Base-by-base conservation (phyloP, 2,329 filamentous ascomycete species). In the Ophiostoma perfectum region DNA sequence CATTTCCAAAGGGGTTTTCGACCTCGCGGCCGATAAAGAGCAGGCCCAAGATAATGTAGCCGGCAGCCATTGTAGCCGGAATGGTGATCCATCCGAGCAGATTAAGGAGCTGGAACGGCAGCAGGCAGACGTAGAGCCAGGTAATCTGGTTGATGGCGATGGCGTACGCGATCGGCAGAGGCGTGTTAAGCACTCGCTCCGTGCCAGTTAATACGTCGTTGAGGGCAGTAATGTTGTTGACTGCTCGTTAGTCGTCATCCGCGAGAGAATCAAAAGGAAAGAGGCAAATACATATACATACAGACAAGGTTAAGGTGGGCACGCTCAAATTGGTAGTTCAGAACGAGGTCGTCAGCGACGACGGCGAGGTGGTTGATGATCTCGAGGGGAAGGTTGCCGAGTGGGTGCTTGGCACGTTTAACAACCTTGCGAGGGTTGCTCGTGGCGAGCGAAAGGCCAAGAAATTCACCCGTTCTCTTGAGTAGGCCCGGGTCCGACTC, bases 121-220 rank as follows among this genome's bases (percentile, higher is more conserved):
- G 81, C 62, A 89, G 80, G 71, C 90, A 79, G 66, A 91, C 86
- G 77, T 92, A 92, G 60, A 90, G 83, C 86, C 88, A 90, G 14
- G 89, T 89, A 74, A 92, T 92, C 76, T 92, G 90, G 12, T 86
- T 84, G 74, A 91, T 91, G 72, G 89, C 85, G 73, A 92, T 92
- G 72, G 84, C 86, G 80, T 92, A 92, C 49, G 89, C 89, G 66
- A 89, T 81, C 0, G 90, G 90, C 0, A 92, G 81, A 88, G 70
- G 90, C 0, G 89, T 92, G 74, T 87, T 88, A 52, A 91, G 84
- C 7, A 92, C 86, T 68, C 89, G 86, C 74, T 92, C 89, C 52
- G 86, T 85, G 64, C 87, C 49, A 9, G 49, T 55, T 4, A 55
- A 4, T 3, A 55, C n/a, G 7, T 55, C n/a, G 49, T 55, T 55